phyloP scores from a whole-genome alignment of 805 yeast genomes.

The Kuraishia piskuri region DNA sequence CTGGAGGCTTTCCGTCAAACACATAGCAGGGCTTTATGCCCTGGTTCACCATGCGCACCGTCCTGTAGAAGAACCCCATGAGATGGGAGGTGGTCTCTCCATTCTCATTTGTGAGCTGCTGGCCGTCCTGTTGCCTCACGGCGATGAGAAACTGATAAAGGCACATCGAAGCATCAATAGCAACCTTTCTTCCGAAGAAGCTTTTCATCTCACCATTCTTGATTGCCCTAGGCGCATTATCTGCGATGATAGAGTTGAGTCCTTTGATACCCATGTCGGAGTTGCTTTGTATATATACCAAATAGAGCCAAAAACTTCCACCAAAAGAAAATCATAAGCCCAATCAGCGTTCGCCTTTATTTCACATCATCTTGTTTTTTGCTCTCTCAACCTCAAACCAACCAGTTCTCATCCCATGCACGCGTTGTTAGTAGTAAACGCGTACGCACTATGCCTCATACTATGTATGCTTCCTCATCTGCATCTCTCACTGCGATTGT shows the following conservation, averaged over 20 bases:
- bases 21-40: constrained; percentile 97
- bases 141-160: constrained; percentile 93
- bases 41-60: constrained; percentile 79
- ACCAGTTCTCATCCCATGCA: not conserved
- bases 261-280: constrained; percentile 43
- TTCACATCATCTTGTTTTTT: not conserved
- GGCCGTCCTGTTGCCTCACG: constrained; percentile 96
- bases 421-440: not conserved
- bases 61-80: constrained; percentile 94
- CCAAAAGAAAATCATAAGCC: not conserved
- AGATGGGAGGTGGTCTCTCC: constrained; percentile 93
- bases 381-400: not conserved
- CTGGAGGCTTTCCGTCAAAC: constrained; percentile 97
- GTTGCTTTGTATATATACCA: not conserved
- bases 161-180: constrained; percentile 94
- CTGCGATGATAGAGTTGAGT: constrained; percentile 76
- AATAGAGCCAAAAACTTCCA: not conserved
- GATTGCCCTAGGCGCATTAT: constrained; percentile 81
- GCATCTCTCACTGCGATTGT: not conserved
- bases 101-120: constrained; percentile 73
- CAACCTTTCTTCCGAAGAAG: constrained; percentile 91
- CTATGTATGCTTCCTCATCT: not conserved
- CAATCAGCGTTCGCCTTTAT: not conserved
- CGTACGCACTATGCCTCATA: not conserved
- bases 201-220: constrained; percentile 74